phyloP scores from a whole-genome alignment of 768 basidiomycete genomes.

The Rhodotorula paludigena region DNA sequence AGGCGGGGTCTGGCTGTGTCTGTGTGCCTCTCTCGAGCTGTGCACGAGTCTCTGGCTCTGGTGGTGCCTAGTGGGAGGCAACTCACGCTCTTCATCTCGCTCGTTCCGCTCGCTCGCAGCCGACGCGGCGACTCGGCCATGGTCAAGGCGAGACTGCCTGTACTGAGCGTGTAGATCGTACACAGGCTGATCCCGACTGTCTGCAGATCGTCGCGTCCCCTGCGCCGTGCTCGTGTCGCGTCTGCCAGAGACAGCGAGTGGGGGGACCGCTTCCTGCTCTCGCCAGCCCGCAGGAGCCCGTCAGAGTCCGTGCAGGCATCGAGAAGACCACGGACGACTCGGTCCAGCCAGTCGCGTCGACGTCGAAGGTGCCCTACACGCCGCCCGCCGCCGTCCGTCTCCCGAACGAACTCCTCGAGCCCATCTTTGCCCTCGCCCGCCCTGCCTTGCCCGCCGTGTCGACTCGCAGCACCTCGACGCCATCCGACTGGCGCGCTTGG shows the following conservation, averaged over 20 bases:
- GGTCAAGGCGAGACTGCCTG: background rate
- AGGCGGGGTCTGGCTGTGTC: too few relatives aligned
- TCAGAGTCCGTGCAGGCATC: too few relatives aligned
- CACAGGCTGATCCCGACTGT: background rate
- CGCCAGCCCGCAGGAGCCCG: background rate
- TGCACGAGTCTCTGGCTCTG: too few relatives aligned
- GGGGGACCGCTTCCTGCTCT: background rate
- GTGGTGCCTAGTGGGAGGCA: too few relatives aligned
- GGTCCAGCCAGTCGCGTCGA: background rate
- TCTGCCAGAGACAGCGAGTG: background rate
- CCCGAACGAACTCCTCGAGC: slow-evolving; percentile 19
- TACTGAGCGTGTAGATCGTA: background rate
- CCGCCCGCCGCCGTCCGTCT: slow-evolving; percentile 5
- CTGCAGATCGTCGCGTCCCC: background rate
- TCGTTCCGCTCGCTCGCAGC: too few relatives aligned
- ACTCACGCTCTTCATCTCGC: too few relatives aligned
- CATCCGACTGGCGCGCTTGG: background rate
- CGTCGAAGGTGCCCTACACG: slow-evolving; percentile 1
- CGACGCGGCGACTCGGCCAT: too few relatives aligned
- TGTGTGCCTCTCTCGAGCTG: too few relatives aligned
- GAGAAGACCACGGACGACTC: background rate
- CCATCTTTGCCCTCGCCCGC: slow-evolving; percentile 18
- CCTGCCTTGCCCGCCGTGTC: background rate
- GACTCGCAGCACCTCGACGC: background rate
- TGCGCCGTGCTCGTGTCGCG: background rate